phyloP scores from a whole-genome alignment of 2,329 filamentous ascomycete genomes.

The Arachnomyces sp. region DNA sequence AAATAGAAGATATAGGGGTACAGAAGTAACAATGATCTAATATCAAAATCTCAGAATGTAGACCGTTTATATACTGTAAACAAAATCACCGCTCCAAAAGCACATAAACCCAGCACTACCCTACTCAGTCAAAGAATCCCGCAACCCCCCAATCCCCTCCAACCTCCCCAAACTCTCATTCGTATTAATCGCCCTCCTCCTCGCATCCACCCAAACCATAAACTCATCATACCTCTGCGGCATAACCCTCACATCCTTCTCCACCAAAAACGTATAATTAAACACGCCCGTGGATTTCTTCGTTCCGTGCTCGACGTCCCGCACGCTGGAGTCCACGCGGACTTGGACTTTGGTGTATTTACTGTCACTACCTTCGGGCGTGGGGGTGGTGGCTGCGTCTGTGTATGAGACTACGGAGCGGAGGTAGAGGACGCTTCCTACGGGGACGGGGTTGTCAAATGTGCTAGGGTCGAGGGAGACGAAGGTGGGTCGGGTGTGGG shows the following conservation, averaged over 20 bases:
- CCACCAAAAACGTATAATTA: constrained; percentile 65
- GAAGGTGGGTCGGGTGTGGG: constrained; percentile 63
- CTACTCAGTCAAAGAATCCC: constrained; percentile 33
- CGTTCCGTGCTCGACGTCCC: constrained; percentile 62
- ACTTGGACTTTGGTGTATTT: constrained; percentile 60
- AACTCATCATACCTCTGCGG: constrained; percentile 57
- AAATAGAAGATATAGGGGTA: too few relatives aligned
- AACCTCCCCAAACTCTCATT: constrained; percentile 29
- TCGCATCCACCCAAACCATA: constrained; percentile 58
- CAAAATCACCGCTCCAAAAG: constrained; percentile 1
- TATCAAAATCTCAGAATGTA: background rate
- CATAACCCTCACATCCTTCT: constrained; percentile 58
- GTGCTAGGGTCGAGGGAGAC: constrained; percentile 65
- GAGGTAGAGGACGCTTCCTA: constrained; percentile 67
- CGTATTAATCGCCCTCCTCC: constrained; percentile 49
- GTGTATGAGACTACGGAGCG: constrained; percentile 66
- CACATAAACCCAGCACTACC: background rate
- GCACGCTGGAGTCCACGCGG: constrained; percentile 63
- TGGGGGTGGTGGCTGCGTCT: constrained; percentile 41
- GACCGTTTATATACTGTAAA: background rate
- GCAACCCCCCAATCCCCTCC: constrained; percentile 11
- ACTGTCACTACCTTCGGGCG: constrained; percentile 14
- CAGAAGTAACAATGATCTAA: too few relatives aligned
- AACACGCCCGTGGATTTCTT: constrained; percentile 65
- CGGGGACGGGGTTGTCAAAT: constrained; percentile 67